Evolutionary conservation across 83 land plant species (phyloP).

Genomic region (Diphasiastrum complanatum): DNA sequence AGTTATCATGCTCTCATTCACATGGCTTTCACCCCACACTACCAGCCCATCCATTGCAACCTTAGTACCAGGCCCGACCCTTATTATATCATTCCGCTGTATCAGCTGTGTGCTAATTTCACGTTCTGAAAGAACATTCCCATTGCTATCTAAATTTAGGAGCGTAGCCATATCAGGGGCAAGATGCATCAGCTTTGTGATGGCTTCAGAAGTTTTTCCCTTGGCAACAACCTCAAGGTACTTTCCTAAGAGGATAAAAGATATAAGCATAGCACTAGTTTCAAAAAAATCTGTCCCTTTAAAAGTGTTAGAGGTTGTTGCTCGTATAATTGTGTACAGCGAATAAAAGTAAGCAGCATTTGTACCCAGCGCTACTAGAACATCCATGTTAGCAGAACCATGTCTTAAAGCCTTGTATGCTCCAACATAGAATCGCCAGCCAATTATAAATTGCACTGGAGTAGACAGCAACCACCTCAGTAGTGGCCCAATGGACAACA

Average conservation of each 20-base stretch:
- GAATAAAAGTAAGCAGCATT: conserved; percentile 80
- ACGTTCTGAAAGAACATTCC: conserved; percentile 43
- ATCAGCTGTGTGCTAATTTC: conserved; percentile 64
- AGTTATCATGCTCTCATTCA: conserved; percentile 86
- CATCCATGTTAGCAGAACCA: conserved; percentile 83
- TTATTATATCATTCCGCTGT: conserved; percentile 69
- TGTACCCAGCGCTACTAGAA: conserved; percentile 66
- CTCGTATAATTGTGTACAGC: conserved; percentile 46
- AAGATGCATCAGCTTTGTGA: conserved; percentile 63
- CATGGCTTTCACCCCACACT: conserved; percentile 70
- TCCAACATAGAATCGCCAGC: conserved; percentile 56
- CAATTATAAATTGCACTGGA: conserved; percentile 73
- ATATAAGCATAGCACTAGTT: conserved; percentile 77
- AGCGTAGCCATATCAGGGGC: conserved; percentile 61
- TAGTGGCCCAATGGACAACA: conserved; percentile 52
- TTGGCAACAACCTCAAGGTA: conserved; percentile 68
- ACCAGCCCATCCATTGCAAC: conserved; percentile 72
- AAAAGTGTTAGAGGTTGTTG: conserved; percentile 43
- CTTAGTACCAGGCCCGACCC: conserved; percentile 58
- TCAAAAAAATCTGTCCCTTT: conserved; percentile 64
- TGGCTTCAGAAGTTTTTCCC: conserved; percentile 77
- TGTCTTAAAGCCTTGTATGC: conserved; percentile 58
- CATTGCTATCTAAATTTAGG: conserved; percentile 40
- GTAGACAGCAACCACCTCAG: conserved; percentile 65
- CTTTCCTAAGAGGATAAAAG: conserved; percentile 73